Evolutionary conservation across 2,329 filamentous ascomycete species (phyloP), one percentile per base, ranked within the genome.

Genomic region (Penicillium sp.): DNA sequence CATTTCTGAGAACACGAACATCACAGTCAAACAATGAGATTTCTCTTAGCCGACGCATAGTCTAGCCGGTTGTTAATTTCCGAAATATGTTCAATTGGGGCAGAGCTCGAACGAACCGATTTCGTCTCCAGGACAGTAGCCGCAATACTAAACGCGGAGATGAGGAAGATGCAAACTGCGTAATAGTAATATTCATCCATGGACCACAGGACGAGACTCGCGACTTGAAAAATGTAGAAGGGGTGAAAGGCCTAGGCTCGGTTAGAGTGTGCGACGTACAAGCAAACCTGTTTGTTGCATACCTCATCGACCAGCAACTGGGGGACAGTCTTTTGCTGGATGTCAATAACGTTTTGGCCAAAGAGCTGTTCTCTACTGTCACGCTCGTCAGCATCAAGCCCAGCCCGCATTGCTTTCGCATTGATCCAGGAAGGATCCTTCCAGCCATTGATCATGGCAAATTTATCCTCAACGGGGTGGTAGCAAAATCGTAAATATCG

Each of bases 101-200:
- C 43, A 4, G n/a, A 16, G 13, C 34, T 26, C 21, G 39, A 16
- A 74, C 84, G 71, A 73, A 88, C 86, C 44, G 90, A 85, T 70
- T 86, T 87, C 1, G 94, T 99, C 74, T 99, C 95, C 52, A 96
- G 74, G 13, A 99, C 81, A 0, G 94, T 96, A 1, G 91, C 88
- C 4, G 85, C 83, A 64, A 99, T 96, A 71, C 93, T 97, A 62
- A 91, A 88, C 42, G 94, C 82, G 0, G 95, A 99, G 72, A 99
- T 97, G 55, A 93, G 68, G 64, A 99, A 95, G 63, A 99, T 99
- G 69, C 92, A 95, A 15, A 86, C 81, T 4, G 94, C 94, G 72
- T 99, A 99, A 75, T 97, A 99, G 70, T 96, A 99, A 71, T 99
- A 99, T 64, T 95, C 82, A 67, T 99, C 94, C 61, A 96, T 69